Evolutionary conservation across 73 alveolate species (phyloP), one percentile per base, ranked within the genome.

Genomic region (Stentor coeruleus): DNA sequence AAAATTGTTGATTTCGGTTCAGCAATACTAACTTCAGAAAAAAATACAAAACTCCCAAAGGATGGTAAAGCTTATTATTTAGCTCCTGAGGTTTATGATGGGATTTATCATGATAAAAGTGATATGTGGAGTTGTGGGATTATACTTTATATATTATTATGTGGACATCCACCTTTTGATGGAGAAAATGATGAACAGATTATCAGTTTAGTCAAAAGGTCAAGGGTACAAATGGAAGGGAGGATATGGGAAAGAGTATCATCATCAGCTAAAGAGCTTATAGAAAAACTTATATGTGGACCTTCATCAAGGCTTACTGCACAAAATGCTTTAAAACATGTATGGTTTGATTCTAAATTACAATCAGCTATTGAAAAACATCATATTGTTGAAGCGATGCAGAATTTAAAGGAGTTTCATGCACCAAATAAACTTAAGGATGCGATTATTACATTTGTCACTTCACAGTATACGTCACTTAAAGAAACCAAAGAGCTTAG

Each of bases 1-100:
- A 84, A 84, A 35, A 58, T 84, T 6, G 81, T 82, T 31, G 90
- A 84, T 77, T 84, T 84, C 76, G 86, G 90, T 37, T 87, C 97
- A 3, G 80, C 92, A 2, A 42, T 84, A 39, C 41, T 81, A 30
- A 59, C 86, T 66, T 84, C 76, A 42, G n/a, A n/a, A n/a, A n/a
- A n/a, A n/a, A 6, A 41, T 20, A 83, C 82, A 49, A 6, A 15
- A 6, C 80, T 60, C 20, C 14, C 80, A 60, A 77, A 60, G 36
- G 93, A 75, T 3, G 93, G 93, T 20, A 87, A 89, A 4, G 91
- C 90, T 15, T 66, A 81, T 6, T 87, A 87, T 74, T 84, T 87
- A 30, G 93, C 93, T 14, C 93, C 93, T 28, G 93, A 87, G 75
- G 84, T 87, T 3, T 57, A 75, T 35, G 76, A 77, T 59, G 93